A percentile compares a stretch with the other conserved stretches of the same genome.
phyloP scores from a whole-genome alignment of 306 rosid genomes.

The Prunus persica region DNA sequence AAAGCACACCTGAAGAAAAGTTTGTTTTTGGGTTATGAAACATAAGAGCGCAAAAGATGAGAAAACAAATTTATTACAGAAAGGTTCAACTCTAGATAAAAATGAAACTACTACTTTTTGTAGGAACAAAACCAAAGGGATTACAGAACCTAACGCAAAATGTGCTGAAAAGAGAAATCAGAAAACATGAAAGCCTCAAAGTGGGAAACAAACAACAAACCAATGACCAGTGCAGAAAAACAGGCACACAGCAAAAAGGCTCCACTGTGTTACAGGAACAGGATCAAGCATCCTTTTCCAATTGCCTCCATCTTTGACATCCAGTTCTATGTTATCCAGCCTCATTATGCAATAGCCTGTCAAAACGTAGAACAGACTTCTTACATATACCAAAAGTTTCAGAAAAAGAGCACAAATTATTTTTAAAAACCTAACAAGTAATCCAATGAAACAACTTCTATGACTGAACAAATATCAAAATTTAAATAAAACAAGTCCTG shows the following conservation, averaged over 20 bases:
- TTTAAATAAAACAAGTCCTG: neutral
- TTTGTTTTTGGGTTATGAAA: conserved; percentile 4
- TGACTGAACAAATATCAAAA: neutral
- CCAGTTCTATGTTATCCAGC: conserved; percentile 40
- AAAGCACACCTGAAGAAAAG: conserved; percentile 84
- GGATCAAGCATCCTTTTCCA: conserved; percentile 36
- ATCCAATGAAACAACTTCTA: neutral
- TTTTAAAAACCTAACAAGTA: neutral
- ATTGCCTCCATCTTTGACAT: conserved; percentile 32
- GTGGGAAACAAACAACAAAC: conserved; percentile 45
- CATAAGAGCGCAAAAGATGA: conserved; percentile 1
- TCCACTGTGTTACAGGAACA: conserved; percentile 79
- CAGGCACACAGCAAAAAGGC: conserved; percentile 74
- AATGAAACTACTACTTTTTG: neutral
- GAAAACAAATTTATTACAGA: neutral
- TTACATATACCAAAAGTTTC: neutral
- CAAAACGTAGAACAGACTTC: conserved; percentile 29
- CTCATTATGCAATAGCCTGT: conserved; percentile 78
- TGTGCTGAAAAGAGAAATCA: conserved; percentile 12
- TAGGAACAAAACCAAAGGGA: conserved; percentile 8
- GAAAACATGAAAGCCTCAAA: conserved; percentile 20
- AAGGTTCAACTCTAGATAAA: neutral
- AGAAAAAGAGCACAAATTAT: neutral
- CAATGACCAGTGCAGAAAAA: conserved; percentile 98
- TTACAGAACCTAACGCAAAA: neutral